phyloP scores from a whole-genome alignment of 139 green algal species.

The Chlorella vulgaris region DNA sequence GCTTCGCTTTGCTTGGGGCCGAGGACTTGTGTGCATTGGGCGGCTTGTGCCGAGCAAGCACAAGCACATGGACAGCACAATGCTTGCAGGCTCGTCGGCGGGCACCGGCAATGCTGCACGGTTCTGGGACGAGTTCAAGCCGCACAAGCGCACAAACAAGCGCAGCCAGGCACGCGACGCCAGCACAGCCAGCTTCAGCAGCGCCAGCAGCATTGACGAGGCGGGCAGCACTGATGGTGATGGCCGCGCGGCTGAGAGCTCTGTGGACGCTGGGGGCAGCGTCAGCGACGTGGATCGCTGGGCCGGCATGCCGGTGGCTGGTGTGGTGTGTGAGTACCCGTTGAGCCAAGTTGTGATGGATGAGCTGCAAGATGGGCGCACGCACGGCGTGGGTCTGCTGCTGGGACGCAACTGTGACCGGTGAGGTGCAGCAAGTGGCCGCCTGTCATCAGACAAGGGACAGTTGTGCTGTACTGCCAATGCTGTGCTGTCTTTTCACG shows the following conservation, averaged over 20 bases:
- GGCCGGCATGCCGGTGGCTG: slow-evolving; percentile 8
- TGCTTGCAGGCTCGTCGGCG: slow-evolving; percentile 21
- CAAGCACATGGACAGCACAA: too few relatives aligned
- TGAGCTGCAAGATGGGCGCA: slow-evolving; percentile 55
- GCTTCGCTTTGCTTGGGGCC: not conserved
- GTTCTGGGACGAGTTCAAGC: slow-evolving; percentile 69
- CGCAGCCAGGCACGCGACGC: slow-evolving; percentile 49
- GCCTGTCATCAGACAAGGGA: too few relatives aligned
- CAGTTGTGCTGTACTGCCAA: slow-evolving; percentile 16
- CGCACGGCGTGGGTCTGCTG: slow-evolving; percentile 54
- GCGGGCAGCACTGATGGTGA: not conserved
- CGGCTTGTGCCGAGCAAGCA: too few relatives aligned
- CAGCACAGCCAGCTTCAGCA: slow-evolving; percentile 8
- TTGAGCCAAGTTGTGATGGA: slow-evolving; percentile 43
- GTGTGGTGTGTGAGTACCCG: slow-evolving; percentile 62
- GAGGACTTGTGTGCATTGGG: too few relatives aligned
- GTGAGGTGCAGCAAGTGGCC: too few relatives aligned
- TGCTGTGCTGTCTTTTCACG: not conserved
- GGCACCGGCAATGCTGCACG: slow-evolving; percentile 50
- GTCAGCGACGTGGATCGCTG: not conserved
- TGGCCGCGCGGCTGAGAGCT: not conserved
- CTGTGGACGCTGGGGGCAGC: too few relatives aligned
- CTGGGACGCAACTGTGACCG: slow-evolving; percentile 60
- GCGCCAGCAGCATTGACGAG: not conserved
- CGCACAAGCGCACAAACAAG: slow-evolving; percentile 54